Conservation (phyloP, 441 rosid genomes). For the Pelargonium citronellum region DNA sequence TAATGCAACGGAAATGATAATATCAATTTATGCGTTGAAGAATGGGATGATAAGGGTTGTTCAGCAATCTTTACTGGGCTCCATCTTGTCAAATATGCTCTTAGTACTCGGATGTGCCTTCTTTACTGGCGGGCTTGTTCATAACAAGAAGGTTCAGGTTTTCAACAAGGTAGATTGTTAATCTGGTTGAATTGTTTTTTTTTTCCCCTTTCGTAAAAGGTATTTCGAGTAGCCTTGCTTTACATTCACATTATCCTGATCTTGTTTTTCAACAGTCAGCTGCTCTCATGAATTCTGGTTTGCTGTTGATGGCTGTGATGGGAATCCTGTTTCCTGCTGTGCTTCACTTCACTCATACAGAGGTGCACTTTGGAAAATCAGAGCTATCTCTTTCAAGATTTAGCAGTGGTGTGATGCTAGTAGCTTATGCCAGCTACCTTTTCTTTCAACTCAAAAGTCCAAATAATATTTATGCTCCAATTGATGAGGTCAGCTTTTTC, state of each 20-base stretch:
- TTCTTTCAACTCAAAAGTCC: conserved; percentile 66
- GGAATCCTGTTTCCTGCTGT: conserved; percentile 84
- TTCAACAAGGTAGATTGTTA: conserved; percentile 50
- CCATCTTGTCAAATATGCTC: conserved; percentile 84
- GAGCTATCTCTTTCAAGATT: conserved; percentile 88
- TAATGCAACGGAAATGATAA: conserved; percentile 83
- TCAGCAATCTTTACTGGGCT: conserved; percentile 76
- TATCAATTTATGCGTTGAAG: conserved; percentile 73
- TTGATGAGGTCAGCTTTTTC: conserved; percentile 52
- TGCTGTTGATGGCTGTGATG: conserved; percentile 93
- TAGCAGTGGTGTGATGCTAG: conserved; percentile 85
- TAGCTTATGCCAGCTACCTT: conserved; percentile 72
- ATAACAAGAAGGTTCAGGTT: conserved; percentile 54
- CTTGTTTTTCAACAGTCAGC: conserved; percentile 40
- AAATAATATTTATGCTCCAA: conserved; percentile 41
- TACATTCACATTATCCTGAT: not conserved
- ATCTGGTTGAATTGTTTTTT: too few relatives aligned
- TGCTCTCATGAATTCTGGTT: conserved; percentile 66
- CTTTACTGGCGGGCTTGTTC: conserved; percentile 72
- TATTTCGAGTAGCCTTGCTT: too few relatives aligned
- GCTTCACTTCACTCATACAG: conserved; percentile 74
- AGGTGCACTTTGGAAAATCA: conserved; percentile 70
- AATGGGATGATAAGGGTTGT: conserved; percentile 81
- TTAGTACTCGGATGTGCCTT: conserved; percentile 94
- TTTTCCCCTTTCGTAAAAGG: too few relatives aligned